Evolutionary conservation across 768 basidiomycete species (phyloP).

Genomic region (Hypsizygus marmoreus): DNA sequence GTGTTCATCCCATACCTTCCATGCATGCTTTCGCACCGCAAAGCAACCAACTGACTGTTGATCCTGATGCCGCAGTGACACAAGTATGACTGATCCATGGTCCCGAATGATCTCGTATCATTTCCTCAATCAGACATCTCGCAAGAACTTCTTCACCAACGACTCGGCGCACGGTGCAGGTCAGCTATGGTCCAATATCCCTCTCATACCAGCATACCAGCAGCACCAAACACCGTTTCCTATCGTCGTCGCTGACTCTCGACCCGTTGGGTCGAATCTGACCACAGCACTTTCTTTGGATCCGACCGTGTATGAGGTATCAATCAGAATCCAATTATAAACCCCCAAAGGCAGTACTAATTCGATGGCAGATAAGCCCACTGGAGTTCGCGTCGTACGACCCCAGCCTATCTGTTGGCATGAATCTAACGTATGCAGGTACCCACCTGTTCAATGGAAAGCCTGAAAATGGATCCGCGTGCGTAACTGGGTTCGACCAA

Average conservation of each 20-base stretch:
- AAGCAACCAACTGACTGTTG: not conserved
- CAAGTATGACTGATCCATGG: slow-evolving; percentile 68
- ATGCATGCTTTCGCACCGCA: not conserved
- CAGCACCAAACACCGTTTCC: slow-evolving; percentile 62
- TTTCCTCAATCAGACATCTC: slow-evolving; percentile 67
- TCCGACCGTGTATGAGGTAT: slow-evolving; percentile 60
- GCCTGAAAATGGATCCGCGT: slow-evolving; percentile 55
- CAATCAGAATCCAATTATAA: not conserved
- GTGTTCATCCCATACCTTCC: slow-evolving; percentile 20
- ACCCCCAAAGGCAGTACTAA: not conserved
- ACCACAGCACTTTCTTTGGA: slow-evolving; percentile 41
- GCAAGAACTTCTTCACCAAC: slow-evolving; percentile 61
- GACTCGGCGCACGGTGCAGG: slow-evolving; percentile 69
- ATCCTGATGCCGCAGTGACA: slow-evolving; percentile 43
- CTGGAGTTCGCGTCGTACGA: slow-evolving; percentile 77
- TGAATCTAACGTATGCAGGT: slow-evolving; percentile 63
- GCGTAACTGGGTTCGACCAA: slow-evolving; percentile 77
- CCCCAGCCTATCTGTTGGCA: slow-evolving; percentile 69
- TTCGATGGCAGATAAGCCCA: slow-evolving; percentile 49
- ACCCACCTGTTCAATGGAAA: slow-evolving; percentile 61
- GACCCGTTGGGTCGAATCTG: slow-evolving; percentile 44
- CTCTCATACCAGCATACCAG: slow-evolving; percentile 51
- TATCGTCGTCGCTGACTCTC: slow-evolving; percentile 60
- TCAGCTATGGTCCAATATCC: slow-evolving; percentile 64
- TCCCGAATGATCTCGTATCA: slow-evolving; percentile 69